Evolutionary conservation across 352 stramenopile genomes (phyloP).

Genomic region (Bremia lactucae): DNA sequence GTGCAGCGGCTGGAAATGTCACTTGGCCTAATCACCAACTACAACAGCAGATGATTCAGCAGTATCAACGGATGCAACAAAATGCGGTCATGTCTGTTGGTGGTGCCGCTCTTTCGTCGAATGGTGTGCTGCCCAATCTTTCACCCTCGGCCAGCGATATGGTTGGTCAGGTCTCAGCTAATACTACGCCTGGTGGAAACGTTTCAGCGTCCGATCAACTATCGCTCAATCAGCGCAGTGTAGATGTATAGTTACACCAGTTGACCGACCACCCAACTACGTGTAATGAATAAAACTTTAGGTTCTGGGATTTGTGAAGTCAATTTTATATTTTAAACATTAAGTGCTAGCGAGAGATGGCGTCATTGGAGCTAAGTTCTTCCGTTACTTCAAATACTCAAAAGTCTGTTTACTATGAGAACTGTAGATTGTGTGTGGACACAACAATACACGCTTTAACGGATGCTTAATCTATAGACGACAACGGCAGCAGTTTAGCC

Average conservation of each 20-base stretch:
- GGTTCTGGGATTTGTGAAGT: too few relatives aligned
- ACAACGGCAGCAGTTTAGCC: slow-evolving; percentile 29
- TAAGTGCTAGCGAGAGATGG: too few relatives aligned
- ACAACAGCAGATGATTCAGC: slow-evolving; percentile 84
- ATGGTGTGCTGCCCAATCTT: slow-evolving; percentile 25
- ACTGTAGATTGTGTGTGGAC: too few relatives aligned
- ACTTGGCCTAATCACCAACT: slow-evolving; percentile 73
- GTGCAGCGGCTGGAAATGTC: slow-evolving; percentile 32
- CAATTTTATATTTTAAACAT: too few relatives aligned
- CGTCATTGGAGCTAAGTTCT: too few relatives aligned
- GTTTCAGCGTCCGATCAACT: slow-evolving; percentile 46
- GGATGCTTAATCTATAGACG: slow-evolving; percentile 36
- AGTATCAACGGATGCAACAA: slow-evolving; percentile 71
- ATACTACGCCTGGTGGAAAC: slow-evolving; percentile 12
- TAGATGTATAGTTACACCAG: slow-evolving; percentile 55
- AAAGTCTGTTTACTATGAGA: too few relatives aligned
- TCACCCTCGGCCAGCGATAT: slow-evolving; percentile 38
- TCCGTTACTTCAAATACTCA: slow-evolving; percentile 13
- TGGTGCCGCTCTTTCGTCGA: slow-evolving; percentile 9
- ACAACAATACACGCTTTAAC: too few relatives aligned
- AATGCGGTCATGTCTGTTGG: slow-evolving; percentile 3
- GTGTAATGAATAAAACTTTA: slow-evolving; percentile 26
- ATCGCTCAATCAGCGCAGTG: slow-evolving; percentile 61
- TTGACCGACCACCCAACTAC: too few relatives aligned
- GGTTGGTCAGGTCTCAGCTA: slow-evolving; percentile 15